These are phyloP conservation scores for Nitzschia putrida DNA, from an alignment of 108 stramenopile species.

Conservation along the genomic window DNA sequence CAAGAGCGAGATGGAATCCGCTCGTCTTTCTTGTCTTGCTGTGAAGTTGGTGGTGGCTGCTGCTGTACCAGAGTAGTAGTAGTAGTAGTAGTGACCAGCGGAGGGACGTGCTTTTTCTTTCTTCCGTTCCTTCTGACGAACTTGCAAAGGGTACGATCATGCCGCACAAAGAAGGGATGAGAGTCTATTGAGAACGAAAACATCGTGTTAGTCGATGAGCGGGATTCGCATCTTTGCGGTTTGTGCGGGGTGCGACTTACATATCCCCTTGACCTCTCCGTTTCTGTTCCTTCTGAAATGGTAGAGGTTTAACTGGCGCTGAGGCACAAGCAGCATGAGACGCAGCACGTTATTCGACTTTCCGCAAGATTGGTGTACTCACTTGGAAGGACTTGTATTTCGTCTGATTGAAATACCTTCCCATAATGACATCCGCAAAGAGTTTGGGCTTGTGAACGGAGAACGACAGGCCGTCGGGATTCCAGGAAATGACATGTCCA, in stretches of 20 bases:
- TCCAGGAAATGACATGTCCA: constrained; percentile 45
- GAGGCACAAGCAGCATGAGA: not conserved
- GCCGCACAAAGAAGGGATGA: constrained; percentile 7
- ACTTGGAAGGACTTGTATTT: constrained; percentile 72
- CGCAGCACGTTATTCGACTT: not conserved
- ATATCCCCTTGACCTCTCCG: constrained; percentile 4
- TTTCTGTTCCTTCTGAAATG: not conserved
- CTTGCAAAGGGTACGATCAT: constrained; percentile 2
- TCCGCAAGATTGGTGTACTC: not conserved
- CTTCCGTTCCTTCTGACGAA: constrained; percentile 9
- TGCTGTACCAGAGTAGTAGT: too few species aligned
- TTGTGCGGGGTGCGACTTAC: constrained; percentile 10
- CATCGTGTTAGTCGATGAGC: not conserved
- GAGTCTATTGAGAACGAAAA: constrained; percentile 4
- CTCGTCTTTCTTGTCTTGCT: not conserved
- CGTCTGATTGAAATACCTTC: constrained; percentile 72
- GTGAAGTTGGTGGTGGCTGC: not conserved
- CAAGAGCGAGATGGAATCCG: not conserved
- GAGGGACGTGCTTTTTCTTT: not conserved
- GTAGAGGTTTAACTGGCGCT: constrained; percentile 24
- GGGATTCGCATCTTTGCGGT: not conserved
- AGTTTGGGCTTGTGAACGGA: constrained; percentile 46
- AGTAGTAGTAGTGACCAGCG: not conserved
- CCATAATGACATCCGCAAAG: constrained; percentile 57
- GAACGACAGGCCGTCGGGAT: constrained; percentile 55